Evolutionary conservation across 768 basidiomycete species (phyloP).

Genomic region (Nidula microcarpa): DNA sequence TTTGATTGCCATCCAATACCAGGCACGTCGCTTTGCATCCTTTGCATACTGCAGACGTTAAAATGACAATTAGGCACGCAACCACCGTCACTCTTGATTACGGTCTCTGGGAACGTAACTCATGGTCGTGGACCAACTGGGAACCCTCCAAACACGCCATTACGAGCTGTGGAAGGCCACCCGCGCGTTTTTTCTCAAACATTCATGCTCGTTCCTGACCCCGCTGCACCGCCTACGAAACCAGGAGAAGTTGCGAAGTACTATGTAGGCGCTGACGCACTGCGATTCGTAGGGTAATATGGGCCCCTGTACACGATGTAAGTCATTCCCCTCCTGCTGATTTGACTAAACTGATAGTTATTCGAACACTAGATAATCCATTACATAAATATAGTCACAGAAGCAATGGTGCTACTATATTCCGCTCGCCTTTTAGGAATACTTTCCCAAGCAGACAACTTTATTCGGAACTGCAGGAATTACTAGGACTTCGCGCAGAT

Average conservation of each 20-base stretch:
- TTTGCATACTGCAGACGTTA: constrained; percentile 2
- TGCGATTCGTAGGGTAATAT: constrained; percentile 74
- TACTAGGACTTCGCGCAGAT: too few relatives aligned
- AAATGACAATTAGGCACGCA: constrained; percentile 52
- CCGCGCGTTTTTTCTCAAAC: constrained; percentile 86
- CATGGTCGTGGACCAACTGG: constrained; percentile 60
- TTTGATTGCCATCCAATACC: constrained; percentile 91
- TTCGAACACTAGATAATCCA: too few relatives aligned
- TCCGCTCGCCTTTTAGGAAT: too few relatives aligned
- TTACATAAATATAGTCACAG: too few relatives aligned
- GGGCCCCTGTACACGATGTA: too few relatives aligned
- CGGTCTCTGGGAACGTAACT: constrained; percentile 76
- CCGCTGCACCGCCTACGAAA: constrained; percentile 58
- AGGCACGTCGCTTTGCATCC: constrained; percentile 37
- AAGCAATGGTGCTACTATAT: too few relatives aligned
- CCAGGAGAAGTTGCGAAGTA: constrained; percentile 79
- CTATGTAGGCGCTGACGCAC: constrained; percentile 73
- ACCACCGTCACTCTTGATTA: constrained; percentile 75
- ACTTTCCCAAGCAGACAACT: too few relatives aligned
- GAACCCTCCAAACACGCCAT: constrained; percentile 50
- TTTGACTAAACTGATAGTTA: too few relatives aligned
- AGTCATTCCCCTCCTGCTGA: too few relatives aligned
- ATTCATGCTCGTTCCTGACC: constrained; percentile 80
- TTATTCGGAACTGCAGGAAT: too few relatives aligned
- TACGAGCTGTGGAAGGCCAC: constrained; percentile 64